phyloP scores from a whole-genome alignment of 2,329 filamentous ascomycete genomes.

The Botrytis squamosa region DNA sequence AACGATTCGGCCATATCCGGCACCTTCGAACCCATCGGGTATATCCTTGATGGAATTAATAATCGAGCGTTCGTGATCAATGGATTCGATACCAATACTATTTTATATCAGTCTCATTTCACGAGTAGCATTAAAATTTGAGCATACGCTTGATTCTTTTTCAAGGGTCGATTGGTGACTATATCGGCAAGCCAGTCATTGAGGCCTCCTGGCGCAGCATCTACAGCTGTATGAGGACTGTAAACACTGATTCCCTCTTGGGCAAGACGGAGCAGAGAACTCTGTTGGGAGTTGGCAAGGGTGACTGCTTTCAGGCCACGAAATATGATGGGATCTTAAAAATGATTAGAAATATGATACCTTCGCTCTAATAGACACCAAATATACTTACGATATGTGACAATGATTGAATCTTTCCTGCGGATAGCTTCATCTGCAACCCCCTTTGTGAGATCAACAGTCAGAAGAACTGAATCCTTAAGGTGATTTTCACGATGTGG shows the following conservation, averaged over 20 bases:
- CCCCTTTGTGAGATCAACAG: conserved; percentile 84
- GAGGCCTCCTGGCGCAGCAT: conserved; percentile 79
- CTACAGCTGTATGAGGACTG: conserved; percentile 91
- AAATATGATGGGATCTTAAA: conserved; percentile 91
- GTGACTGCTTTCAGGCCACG: conserved; percentile 86
- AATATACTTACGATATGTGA: conserved; percentile 74
- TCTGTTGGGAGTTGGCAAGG: conserved; percentile 80
- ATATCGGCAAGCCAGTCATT: conserved; percentile 94
- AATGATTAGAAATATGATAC: conserved; percentile 14
- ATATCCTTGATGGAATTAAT: conserved; percentile 35
- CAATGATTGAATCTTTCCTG: conserved; percentile 71
- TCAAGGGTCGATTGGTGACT: conserved; percentile 49
- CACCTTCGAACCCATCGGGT: conserved; percentile 32
- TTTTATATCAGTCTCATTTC: conserved; percentile 27
- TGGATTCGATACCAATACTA: conserved; percentile 4
- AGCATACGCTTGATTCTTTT: conserved; percentile 19
- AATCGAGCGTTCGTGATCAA: conserved; percentile 26
- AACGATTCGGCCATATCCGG: conserved; percentile 40
- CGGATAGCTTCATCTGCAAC: conserved; percentile 89
- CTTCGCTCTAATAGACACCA: not conserved
- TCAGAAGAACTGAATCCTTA: conserved; percentile 70
- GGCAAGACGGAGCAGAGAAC: conserved; percentile 76
- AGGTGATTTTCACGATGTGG: conserved; percentile 59
- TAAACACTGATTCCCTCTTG: conserved; percentile 92
- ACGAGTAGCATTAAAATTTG: not conserved